Percentiles rank a stretch among this genome's conserved stretches.
Conservation (phyloP, 371 early-diverging fungal species). For the Dichotomocladium elegans region DNA sequence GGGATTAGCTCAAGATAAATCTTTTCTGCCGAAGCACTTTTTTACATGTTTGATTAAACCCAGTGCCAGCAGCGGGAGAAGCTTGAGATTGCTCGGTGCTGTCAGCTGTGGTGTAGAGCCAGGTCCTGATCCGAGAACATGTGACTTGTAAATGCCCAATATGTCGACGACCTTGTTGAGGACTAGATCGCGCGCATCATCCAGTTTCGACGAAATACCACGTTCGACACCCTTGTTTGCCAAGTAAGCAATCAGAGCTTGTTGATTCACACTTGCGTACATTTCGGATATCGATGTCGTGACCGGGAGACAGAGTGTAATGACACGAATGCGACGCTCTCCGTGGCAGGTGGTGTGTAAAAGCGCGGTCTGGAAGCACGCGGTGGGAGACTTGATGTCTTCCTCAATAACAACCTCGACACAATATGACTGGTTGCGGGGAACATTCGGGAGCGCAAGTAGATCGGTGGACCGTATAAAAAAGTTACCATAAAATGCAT, state of each 20-base stretch:
- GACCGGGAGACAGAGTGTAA: constrained; percentile 91
- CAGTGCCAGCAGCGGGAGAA: constrained; percentile 82
- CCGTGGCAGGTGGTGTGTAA: constrained; percentile 82
- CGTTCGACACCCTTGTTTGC: constrained; percentile 90
- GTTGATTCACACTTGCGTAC: constrained; percentile 81
- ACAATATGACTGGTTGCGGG: constrained; percentile 91
- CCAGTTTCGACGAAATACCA: constrained; percentile 80
- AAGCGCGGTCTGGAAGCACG: constrained; percentile 96
- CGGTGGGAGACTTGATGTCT: constrained; percentile 69
- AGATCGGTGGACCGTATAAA: constrained; percentile 95
- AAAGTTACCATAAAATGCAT: constrained; percentile 94
- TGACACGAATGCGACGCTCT: constrained; percentile 94
- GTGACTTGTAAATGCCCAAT: constrained; percentile 80
- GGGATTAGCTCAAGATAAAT: not conserved
- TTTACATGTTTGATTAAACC: constrained; percentile 77
- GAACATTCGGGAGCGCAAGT: constrained; percentile 90
- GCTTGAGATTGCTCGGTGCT: constrained; percentile 78
- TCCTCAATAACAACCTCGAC: constrained; percentile 90
- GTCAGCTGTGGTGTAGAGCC: constrained; percentile 81
- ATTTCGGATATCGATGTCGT: constrained; percentile 77
- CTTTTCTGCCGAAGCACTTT: no score
- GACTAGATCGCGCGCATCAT: constrained; percentile 93
- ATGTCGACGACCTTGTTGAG: constrained; percentile 86
- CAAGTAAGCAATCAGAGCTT: constrained; percentile 77
- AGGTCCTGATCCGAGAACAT: constrained; percentile 65